Base-by-base conservation (phyloP, 129 eudicot genomes). In the Artemisia annua region DNA sequence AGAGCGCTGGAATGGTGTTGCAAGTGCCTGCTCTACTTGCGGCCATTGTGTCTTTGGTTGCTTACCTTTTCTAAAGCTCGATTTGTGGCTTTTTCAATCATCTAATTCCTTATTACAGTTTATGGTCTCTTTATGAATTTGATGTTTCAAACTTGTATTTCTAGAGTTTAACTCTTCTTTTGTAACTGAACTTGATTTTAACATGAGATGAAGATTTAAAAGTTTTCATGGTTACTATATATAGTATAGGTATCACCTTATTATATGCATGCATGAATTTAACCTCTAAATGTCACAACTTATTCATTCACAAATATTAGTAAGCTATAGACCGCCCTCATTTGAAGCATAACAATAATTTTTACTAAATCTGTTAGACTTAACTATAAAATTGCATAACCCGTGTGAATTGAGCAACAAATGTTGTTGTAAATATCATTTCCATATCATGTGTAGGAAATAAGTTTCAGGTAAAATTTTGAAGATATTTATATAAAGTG, bases 1-100 rank as follows among this genome's bases (percentile, higher is more conserved):
- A 82, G 83, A 82, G 83, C 18, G 78, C 50, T 57, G 85, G 80
- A 5, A 78, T 44, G 57, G 60, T 64, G 11, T 67, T 85, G 70
- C 72, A 70, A 15, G 75, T 76, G 20, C 81, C 87, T n/a, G 78
- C 75, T 69, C 15, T 56, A 30, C 74, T 82, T 55, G 84, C 75
- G 12, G 82, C 20, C 4, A 1, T 70, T 69, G 71, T 69, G 52
- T 80, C n/a, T n/a, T n/a, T 85, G 24, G 79, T 52, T 2, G 85
- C 90, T 39, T 79, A 18, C 46, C 64, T 85, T 17, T 74, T 79
- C 49, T 85, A 70, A 73, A 3, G 20, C 69, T 39, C 9, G 20
- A 70, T 51, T 7, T 20, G 16, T n/a, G 12, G 59, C 74, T 20
- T 67, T 22, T 15, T 13, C 8, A 30, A 14, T 11, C 55, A n/a